These are phyloP conservation scores for Daldinia sp. DNA, from an alignment of 2,329 filamentous ascomycete species.

Conservation along the genomic window DNA sequence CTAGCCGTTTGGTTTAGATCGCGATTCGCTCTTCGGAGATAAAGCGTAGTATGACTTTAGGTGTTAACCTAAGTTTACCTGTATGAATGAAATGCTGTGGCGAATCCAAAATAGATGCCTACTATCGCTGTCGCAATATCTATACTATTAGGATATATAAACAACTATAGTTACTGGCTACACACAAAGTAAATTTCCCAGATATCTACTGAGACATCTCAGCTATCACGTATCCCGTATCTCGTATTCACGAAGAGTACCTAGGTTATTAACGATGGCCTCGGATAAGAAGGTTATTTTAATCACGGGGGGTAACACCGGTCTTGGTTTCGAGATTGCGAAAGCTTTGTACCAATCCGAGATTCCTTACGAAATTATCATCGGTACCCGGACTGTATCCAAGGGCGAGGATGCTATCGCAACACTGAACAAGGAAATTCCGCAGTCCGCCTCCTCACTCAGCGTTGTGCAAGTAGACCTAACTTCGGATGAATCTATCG, in stretches of 20 bases:
- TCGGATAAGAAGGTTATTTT: slow-evolving; percentile 38
- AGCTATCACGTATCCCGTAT: neutral
- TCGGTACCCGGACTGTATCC: slow-evolving; percentile 64
- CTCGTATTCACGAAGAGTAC: neutral
- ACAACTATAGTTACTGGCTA: neutral
- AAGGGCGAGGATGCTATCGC: slow-evolving; percentile 64
- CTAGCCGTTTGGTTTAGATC: neutral
- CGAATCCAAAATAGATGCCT: neutral
- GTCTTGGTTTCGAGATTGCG: slow-evolving; percentile 69
- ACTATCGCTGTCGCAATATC: neutral
- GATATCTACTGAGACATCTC: neutral
- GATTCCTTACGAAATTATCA: slow-evolving; percentile 63
- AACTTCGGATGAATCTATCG: slow-evolving; percentile 64
- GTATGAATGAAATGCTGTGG: neutral
- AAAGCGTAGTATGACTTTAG: neutral
- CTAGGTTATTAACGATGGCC: slow-evolving; percentile 28
- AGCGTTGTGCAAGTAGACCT: slow-evolving; percentile 66
- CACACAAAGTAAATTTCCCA: neutral
- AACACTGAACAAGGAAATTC: slow-evolving; percentile 56
- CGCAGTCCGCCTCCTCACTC: slow-evolving; percentile 57
- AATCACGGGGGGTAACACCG: slow-evolving; percentile 60
- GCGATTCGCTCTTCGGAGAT: slow-evolving; percentile 7
- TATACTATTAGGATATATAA: neutral
- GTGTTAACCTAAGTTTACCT: neutral
- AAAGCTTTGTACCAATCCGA: slow-evolving; percentile 64